These are phyloP conservation scores for Aotearoamyces nothofagi DNA, from an alignment of 2,329 filamentous ascomycete genomes.

Conservation along the genomic window DNA sequence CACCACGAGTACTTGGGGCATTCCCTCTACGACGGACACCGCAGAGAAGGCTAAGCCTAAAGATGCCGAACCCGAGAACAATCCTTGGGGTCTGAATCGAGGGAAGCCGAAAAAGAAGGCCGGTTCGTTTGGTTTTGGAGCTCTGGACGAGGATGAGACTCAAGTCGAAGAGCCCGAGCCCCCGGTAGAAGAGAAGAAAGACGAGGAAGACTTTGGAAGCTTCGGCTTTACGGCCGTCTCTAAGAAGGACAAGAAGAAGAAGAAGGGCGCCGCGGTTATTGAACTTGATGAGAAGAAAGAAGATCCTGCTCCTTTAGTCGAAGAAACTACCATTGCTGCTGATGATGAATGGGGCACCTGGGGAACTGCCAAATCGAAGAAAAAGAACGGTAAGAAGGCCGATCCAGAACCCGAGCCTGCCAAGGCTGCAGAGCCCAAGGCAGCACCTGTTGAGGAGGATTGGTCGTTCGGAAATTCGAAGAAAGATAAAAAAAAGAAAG, in stretches of 20 bases:
- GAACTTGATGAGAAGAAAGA: slow-evolving; percentile 13
- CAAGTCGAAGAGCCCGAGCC: slow-evolving; percentile 13
- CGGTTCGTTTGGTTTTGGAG: slow-evolving; percentile 31
- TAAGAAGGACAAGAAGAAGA: slow-evolving; percentile 33
- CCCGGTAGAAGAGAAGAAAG: slow-evolving; percentile 19
- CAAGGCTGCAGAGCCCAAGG: slow-evolving; percentile 23
- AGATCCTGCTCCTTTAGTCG: slow-evolving; percentile 10
- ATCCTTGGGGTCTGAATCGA: slow-evolving; percentile 32
- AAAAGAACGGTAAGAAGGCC: slow-evolving; percentile 20
- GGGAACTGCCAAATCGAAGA: slow-evolving; percentile 34
- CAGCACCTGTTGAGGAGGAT: slow-evolving; percentile 11
- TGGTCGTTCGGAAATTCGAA: slow-evolving; percentile 11
- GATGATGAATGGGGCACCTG: slow-evolving; percentile 37
- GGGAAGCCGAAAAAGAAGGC: slow-evolving; percentile 37
- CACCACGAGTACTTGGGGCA: slow-evolving; percentile 25
- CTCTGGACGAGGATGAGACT: slow-evolving; percentile 26
- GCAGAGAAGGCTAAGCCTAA: slow-evolving; percentile 25
- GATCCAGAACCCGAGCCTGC: slow-evolving; percentile 12
- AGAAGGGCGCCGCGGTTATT: slow-evolving; percentile 16
- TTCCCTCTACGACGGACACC: slow-evolving; percentile 24
- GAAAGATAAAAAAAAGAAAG: slow-evolving; percentile 31
- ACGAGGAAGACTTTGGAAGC: slow-evolving; percentile 21
- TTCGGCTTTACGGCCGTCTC: slow-evolving; percentile 8
- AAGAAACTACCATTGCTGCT: slow-evolving; percentile 10
- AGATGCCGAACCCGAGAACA: slow-evolving; percentile 26